These are phyloP conservation scores for Phtheirospermum japonicum DNA, from an alignment of 257 asterid species.

Conservation along the genomic window DNA sequence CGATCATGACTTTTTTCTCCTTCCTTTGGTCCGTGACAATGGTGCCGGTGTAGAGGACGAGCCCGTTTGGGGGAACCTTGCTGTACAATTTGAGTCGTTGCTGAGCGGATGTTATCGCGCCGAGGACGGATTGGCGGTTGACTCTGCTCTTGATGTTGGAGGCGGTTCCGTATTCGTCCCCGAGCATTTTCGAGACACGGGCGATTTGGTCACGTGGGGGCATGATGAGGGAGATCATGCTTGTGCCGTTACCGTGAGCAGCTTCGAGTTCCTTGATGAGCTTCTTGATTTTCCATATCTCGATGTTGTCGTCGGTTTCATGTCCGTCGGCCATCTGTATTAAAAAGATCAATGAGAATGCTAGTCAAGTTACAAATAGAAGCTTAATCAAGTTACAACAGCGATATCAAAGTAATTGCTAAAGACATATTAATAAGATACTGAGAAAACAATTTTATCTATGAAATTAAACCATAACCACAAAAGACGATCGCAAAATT, in stretches of 20 bases:
- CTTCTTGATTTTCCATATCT: slow-evolving; percentile 10
- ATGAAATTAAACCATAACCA: not conserved
- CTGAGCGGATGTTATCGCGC: not conserved
- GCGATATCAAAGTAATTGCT: no score
- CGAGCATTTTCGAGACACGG: not conserved
- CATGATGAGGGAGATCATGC: slow-evolving; percentile 8
- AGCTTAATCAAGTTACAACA: no score
- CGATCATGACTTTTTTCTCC: not conserved
- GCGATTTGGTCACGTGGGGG: not conserved
- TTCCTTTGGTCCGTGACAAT: not conserved
- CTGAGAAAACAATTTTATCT: no score
- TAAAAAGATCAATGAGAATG: not conserved
- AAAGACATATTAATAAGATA: no score
- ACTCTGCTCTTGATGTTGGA: slow-evolving; percentile 13
- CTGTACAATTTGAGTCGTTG: not conserved
- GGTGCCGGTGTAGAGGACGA: slow-evolving; percentile 6
- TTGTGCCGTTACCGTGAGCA: not conserved
- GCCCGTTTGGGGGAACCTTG: not conserved
- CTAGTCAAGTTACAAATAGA: no score
- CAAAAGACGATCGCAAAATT: not conserved
- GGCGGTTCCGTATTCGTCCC: not conserved
- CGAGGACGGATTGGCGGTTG: slow-evolving; percentile 2
- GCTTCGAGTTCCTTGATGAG: slow-evolving; percentile 3
- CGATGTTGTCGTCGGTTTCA: not conserved
- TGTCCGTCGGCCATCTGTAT: slow-evolving; percentile 1